Evolutionary conservation across 352 stramenopile species (phyloP), one percentile per base, ranked within the genome.

Genomic region (Globisporangium paroecandrum): DNA sequence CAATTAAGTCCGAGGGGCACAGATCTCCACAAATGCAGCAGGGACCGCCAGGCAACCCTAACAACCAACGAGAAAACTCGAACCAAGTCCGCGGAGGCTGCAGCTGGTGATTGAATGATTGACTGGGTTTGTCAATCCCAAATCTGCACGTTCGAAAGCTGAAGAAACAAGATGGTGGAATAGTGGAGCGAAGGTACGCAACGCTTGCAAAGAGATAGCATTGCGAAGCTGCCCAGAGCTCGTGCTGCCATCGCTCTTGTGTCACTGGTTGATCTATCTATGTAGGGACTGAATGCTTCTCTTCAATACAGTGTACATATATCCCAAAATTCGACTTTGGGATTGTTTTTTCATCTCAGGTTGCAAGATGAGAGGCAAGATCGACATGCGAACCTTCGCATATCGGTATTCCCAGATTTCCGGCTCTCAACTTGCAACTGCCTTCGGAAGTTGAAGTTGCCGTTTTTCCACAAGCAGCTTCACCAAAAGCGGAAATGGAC

Each of bases 371-470:
- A 51, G 18, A 51, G 32, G 32, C 7, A 38, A 38, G 32, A 38
- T 38, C 32, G 32, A 38, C 32, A 7, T 38, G 32, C 12, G 32
- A 38, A 12, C 32, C 32, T 38, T 38, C 32, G 32, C 32, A 5
- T 22, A 54, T 6, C 29, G 29, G 29, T 32, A 32, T 32, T 54
- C 20, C 5, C 47, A 34, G 1, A 38, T 36, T 38, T 38, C 53
- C 53, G 53, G 6, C 53, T 24, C 22, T 58, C 49, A n/a, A 32
- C 4, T 57, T 34, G 51, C 24, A 57, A 20, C 25, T 53, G 2
- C 8, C 8, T 61, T 60, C 46, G 5, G 8, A 24, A 63, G 71
- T 75, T 77, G 71, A 77, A 77, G 71, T 77, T 72, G 71, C 59
- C 47, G 25, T 61, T 67, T 47, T 51, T 4, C 38, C 43, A 5